Percentiles rank a stretch among this genome's conserved stretches.
phyloP scores from a whole-genome alignment of 306 rosid genomes.

The Ammopiptanthus mongolicus region DNA sequence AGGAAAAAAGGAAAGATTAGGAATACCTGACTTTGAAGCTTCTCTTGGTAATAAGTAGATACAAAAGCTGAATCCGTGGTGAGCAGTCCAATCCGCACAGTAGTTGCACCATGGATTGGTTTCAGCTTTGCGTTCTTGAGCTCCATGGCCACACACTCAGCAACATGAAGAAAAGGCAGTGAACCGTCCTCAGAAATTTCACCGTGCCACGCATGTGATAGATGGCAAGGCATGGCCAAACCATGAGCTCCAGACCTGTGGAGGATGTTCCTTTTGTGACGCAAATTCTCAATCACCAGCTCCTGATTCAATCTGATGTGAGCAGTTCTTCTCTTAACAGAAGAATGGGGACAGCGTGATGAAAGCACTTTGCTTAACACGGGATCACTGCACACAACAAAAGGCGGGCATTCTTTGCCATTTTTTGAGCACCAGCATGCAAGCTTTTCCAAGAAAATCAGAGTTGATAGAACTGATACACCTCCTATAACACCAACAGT shows the following conservation, averaged over 20 bases:
- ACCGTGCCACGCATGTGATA: conserved; percentile 53
- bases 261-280: conserved; percentile 37
- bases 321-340: conserved; percentile 20
- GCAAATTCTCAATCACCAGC: conserved; percentile 41
- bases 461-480: conserved; percentile 59
- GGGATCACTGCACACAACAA: conserved; percentile 72
- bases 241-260: conserved; percentile 56
- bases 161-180: conserved; percentile 57
- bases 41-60: conserved; percentile 44
- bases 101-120: conserved; percentile 45
- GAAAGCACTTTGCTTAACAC: conserved; percentile 43
- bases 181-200: conserved; percentile 50
- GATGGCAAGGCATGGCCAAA: conserved; percentile 71
- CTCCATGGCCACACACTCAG: conserved; percentile 64
- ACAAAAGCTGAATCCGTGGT: conserved; percentile 34
- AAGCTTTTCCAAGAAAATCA: conserved; percentile 82
- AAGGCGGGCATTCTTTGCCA: conserved; percentile 65
- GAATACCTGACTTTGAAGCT: conserved; percentile 55
- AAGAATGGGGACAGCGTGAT: conserved; percentile 16
- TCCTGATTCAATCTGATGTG: conserved; percentile 27
- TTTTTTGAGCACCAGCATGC: conserved; percentile 62
- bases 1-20: background rate
- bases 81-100: conserved; percentile 52
- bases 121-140: conserved; percentile 53
- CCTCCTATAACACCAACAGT: conserved; percentile 80